Evolutionary conservation across 108 stramenopile genomes (phyloP), one percentile per base, ranked within the genome.

Genomic region (Fragilariopsis cylindrus): DNA sequence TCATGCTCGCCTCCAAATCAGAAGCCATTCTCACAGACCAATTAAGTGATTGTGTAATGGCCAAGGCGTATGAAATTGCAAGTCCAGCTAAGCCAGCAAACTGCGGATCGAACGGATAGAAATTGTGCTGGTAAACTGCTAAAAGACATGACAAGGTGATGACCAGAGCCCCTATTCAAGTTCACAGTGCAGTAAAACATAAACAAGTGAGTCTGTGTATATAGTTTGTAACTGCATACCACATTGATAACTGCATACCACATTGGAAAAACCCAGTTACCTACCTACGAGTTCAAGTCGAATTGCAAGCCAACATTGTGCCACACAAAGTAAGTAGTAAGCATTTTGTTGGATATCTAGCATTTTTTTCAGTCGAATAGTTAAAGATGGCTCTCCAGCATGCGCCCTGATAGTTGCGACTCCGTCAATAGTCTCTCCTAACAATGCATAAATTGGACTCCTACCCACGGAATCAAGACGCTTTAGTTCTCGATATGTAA

Each of bases 391-490:
- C 73, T 95, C 84, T 5, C 89, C 96, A 6, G 75, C 75, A 73
- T 92, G 98, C 0, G 99, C 97, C 46, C 98, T 88, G 54, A 99
- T 97, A 7, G 96, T 95, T 19, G 93, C 71, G 12, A 96, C 87
- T 18, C 97, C 98, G 69, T 94, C 97, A 16, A 98, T 76, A 1
- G 96, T 88, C 82, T 99, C 98, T 18, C 92, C 89, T 43, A 99
- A 85, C 70, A 96, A 81, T 1, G 96, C 91, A 88, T 96, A 98
- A 50, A 98, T 88, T 5, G 98, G 98, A 44, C 83, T 85, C 44
- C 96, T 77, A 52, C 69, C 75, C 7, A 94, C 85, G 19, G 92
- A 89, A 60, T 98, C 96, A 21, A 97, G 76, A 57, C 98, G 82
- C 73, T 97, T 98, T 56, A 98, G 78, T 71, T 98, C 95, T 16